Conservation (phyloP, 2,329 filamentous ascomycete species). For the Tolypocladium endophyticum region DNA sequence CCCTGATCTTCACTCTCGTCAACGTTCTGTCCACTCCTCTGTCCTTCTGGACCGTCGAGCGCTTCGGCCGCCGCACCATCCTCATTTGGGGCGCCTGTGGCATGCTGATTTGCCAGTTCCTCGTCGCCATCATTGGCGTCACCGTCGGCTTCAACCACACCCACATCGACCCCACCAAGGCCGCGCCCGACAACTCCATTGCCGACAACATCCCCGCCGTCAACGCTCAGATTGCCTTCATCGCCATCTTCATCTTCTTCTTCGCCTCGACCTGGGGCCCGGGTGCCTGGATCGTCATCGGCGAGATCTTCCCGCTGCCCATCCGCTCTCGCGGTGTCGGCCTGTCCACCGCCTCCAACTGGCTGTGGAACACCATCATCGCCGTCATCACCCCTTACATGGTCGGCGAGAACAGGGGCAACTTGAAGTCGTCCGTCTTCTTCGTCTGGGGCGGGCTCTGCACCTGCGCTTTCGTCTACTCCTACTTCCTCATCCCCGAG, state of each 20-base stretch:
- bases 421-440: constrained; percentile 61
- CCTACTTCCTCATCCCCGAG: constrained; percentile 65
- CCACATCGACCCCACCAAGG: constrained; percentile 32
- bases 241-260: constrained; percentile 87
- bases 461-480: constrained; percentile 47
- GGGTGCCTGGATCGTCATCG: constrained; percentile 71
- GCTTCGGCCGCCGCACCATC: constrained; percentile 67
- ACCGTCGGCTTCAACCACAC: constrained; percentile 44
- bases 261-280: constrained; percentile 87
- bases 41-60: constrained; percentile 81
- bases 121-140: constrained; percentile 68
- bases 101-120: constrained; percentile 81
- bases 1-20: constrained; percentile 76
- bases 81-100: constrained; percentile 69
- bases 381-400: constrained; percentile 66
- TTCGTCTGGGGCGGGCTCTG: constrained; percentile 67
- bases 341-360: constrained; percentile 81
- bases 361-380: constrained; percentile 76
- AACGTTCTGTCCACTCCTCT: constrained; percentile 79
- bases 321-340: constrained; percentile 82
- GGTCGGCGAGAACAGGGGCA: constrained; percentile 48
- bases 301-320: constrained; percentile 82
- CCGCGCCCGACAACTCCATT: constrained; percentile 22
- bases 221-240: constrained; percentile 72
- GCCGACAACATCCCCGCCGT: constrained; percentile 47